Evolutionary conservation across 257 asterid species (phyloP).

Genomic region (Solanum dulcamara): DNA sequence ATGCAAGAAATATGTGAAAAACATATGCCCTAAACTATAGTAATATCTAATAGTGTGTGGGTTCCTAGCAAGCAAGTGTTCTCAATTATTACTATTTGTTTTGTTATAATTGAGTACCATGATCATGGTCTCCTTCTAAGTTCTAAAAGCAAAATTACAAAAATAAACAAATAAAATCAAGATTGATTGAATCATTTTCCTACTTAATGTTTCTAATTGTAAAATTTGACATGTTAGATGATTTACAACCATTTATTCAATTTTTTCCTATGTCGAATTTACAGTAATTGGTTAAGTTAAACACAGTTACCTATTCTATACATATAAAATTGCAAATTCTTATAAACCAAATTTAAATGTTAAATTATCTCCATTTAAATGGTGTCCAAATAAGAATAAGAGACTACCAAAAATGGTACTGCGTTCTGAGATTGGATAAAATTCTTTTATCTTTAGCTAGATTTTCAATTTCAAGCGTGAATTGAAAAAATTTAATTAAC

Average conservation of each 20-base stretch:
- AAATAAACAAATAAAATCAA: background rate
- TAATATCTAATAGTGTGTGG: too few species aligned
- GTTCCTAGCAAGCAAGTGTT: too few species aligned
- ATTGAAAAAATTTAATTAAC: too few species aligned
- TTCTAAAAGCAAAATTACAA: background rate
- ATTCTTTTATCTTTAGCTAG: accelerated
- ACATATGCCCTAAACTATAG: too few species aligned
- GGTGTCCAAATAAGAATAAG: background rate
- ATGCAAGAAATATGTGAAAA: too few species aligned
- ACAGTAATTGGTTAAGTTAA: background rate
- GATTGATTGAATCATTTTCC: background rate
- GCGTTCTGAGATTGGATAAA: background rate
- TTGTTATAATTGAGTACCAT: background rate
- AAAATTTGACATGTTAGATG: background rate
- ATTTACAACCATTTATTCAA: background rate
- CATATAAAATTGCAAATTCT: background rate
- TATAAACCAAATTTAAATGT: background rate
- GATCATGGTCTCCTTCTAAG: background rate
- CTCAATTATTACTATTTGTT: background rate
- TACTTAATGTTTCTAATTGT: background rate
- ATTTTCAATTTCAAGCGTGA: background rate
- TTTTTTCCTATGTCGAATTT: background rate
- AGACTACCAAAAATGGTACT: background rate
- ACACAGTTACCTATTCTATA: background rate
- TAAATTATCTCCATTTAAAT: background rate